Conservation (phyloP, 1,284 basidiomycete species). For the Heterobasidion annosum region DNA sequence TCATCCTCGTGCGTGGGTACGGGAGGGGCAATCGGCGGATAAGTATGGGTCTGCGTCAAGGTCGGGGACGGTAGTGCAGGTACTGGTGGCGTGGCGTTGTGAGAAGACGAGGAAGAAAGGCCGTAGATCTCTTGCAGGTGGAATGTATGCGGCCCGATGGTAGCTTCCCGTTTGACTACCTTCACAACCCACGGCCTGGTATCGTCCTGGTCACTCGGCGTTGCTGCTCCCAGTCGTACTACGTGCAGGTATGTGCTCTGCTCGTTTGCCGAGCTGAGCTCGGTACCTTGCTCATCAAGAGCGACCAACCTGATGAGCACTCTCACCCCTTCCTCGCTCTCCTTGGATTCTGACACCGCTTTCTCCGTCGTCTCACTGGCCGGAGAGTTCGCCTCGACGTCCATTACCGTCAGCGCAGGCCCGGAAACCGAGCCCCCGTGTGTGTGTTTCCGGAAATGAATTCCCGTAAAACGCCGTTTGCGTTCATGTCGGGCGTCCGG, state of each 20-base stretch:
- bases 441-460: constrained; percentile 51
- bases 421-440: constrained; percentile 47
- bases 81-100: constrained; percentile 29
- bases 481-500: constrained; percentile 10
- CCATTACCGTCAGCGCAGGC: constrained; percentile 69
- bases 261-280: constrained; percentile 63
- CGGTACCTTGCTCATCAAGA: constrained; percentile 60
- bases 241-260: constrained; percentile 83
- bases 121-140: constrained; percentile 90
- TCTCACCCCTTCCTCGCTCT: constrained; percentile 58
- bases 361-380: constrained; percentile 30
- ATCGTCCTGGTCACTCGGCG: constrained; percentile 27
- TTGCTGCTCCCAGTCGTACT: constrained; percentile 51
- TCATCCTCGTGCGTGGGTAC: constrained; percentile 48
- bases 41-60: constrained; percentile 17
- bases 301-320: constrained; percentile 72
- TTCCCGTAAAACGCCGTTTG: constrained; percentile 52
- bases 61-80: constrained; percentile 21
- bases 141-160: constrained; percentile 85
- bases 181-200: constrained; percentile 78
- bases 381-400: constrained; percentile 31
- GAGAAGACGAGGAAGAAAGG: constrained; percentile 51
- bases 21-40: constrained; percentile 34
- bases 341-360: constrained; percentile 26
- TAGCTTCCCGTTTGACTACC: constrained; percentile 83